Base-by-base conservation (phyloP, 352 stramenopile species). In the Globisporangium abappressorium region DNA sequence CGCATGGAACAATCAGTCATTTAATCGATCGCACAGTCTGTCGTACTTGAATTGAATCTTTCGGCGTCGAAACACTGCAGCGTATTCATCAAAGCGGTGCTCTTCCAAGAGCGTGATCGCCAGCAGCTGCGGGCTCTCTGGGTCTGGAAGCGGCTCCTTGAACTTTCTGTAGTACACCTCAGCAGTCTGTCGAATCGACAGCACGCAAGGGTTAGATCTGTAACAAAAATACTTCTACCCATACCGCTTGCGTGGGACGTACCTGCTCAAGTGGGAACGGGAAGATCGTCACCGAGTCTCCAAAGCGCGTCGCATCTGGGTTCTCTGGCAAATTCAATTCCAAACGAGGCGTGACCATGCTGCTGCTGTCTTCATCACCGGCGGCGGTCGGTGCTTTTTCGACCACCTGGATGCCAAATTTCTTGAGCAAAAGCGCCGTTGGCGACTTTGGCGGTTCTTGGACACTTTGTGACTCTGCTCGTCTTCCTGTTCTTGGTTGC, bases 161-260 rank as follows among this genome's bases (percentile, higher is more conserved):
- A 92, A 94, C 53, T 90, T 91, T 51, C 87, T 83, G 58, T 92
- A 94, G 62, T 90, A 91, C 54, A 92, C 71, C 33, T 92, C 70
- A 11, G 76, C 74, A 38, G 81, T 85, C 82, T 92, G 33, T 20
- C 43, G 56, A 8, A 28, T 28, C 18, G 18, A 12, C 33, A 20
- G 11, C 26, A 34, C n/a, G 49, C 33, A n/a, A 22, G 3, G 36
- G 7, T 20, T 7, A 41, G 0, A 64, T n/a, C 5, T 2, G 3
- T 14, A 15, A 28, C 3, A 33, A 9, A n/a, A 6, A n/a, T 43
- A 15, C 18, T 28, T 18, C 22, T 64, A 34, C 9, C 30, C 0
- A 43, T 18, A 22, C n/a, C 2, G 8, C 3, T 59, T 51, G 62
- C 12, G 5, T n/a, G 3, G 9, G 33, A 24, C 49, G 4, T 54